Conservation (phyloP, 257 asterid genomes). For the Solanum acaule region DNA sequence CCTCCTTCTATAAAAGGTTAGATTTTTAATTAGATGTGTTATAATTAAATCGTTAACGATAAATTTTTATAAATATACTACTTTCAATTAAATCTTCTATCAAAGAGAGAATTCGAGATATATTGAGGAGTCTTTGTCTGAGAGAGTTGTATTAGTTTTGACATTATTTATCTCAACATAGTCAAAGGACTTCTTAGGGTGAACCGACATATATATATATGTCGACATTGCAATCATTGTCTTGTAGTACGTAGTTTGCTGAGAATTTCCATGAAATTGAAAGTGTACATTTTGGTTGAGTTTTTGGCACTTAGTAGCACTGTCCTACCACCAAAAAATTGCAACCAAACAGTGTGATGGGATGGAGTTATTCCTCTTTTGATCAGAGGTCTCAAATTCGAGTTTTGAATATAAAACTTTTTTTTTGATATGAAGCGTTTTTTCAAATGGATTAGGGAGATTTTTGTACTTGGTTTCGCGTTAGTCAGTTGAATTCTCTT, state of each 20-base stretch:
- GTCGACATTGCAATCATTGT: background rate
- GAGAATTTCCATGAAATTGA: background rate
- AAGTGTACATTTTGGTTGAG: background rate
- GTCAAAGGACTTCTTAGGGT: background rate
- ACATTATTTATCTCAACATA: background rate
- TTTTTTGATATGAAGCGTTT: too few relatives aligned
- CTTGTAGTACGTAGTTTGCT: background rate
- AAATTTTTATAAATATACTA: background rate
- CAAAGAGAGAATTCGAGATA: background rate
- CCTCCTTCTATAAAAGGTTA: background rate
- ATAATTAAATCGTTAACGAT: background rate
- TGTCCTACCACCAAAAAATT: background rate
- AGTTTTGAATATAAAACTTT: too few relatives aligned
- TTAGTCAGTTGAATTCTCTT: too few relatives aligned
- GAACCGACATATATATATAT: background rate
- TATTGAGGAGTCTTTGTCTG: background rate
- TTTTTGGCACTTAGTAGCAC: background rate
- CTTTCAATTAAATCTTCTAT: background rate
- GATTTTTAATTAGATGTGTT: background rate
- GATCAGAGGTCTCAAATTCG: rapidly evolving
- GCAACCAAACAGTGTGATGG: too few relatives aligned
- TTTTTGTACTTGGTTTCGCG: too few relatives aligned
- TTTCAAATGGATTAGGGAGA: too few relatives aligned
- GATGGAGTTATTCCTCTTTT: too few relatives aligned
- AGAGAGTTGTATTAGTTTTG: background rate